These are phyloP conservation scores for Boletus tomentosulus DNA, from an alignment of 768 basidiomycete genomes.

Conservation along the genomic window DNA sequence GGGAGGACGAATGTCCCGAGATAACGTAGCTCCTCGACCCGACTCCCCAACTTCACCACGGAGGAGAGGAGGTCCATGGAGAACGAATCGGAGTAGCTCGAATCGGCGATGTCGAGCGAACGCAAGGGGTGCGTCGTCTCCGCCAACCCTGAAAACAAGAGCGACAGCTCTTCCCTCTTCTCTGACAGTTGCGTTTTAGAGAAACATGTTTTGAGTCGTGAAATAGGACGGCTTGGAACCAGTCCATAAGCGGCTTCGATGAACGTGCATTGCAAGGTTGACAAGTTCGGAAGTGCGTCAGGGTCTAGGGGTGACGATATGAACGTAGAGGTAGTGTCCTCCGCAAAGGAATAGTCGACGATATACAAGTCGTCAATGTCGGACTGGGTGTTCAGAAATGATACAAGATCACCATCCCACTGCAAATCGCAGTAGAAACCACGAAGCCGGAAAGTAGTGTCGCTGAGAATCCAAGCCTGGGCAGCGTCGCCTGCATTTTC, in stretches of 20 bases:
- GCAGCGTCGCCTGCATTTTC: constrained; percentile 23
- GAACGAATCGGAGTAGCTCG: constrained; percentile 51
- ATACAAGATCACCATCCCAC: constrained; percentile 55
- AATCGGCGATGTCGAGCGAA: constrained; percentile 61
- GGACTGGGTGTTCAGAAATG: constrained; percentile 26
- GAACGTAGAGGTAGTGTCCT: constrained; percentile 12
- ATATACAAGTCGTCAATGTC: constrained; percentile 30
- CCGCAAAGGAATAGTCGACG: constrained; percentile 30
- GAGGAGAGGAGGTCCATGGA: constrained; percentile 48
- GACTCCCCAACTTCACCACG: constrained; percentile 35
- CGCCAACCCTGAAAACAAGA: constrained; percentile 44
- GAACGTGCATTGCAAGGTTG: constrained; percentile 63
- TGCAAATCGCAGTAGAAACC: constrained; percentile 63
- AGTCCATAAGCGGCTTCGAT: constrained; percentile 56
- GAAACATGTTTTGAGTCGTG: constrained; percentile 66
- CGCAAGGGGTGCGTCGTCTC: constrained; percentile 42
- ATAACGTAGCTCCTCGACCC: constrained; percentile 45
- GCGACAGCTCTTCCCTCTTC: constrained; percentile 49
- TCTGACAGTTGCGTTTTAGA: constrained; percentile 45
- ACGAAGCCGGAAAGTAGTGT: constrained; percentile 50
- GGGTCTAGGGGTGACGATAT: constrained; percentile 19
- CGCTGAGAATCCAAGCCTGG: constrained; percentile 37
- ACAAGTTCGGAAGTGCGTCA: constrained; percentile 44
- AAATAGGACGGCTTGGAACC: constrained; percentile 54
- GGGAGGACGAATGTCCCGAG: constrained; percentile 64